phyloP scores from a whole-genome alignment of 352 stramenopile species.

The Stephanocyclus meneghinianus region DNA sequence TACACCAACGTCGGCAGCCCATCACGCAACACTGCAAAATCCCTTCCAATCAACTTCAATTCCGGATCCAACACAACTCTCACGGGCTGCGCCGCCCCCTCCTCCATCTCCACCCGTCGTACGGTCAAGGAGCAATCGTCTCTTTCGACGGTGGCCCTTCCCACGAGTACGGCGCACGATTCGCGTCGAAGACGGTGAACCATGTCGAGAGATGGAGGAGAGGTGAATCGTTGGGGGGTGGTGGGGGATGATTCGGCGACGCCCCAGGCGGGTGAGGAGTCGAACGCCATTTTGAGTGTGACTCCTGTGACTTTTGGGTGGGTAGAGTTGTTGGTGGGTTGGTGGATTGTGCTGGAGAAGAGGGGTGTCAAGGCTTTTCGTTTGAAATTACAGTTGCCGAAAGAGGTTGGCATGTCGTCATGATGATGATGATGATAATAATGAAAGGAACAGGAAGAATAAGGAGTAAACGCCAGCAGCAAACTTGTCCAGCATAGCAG shows the following conservation, averaged over 20 bases:
- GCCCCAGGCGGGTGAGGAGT: slow-evolving; percentile 53
- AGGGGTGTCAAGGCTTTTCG: not conserved
- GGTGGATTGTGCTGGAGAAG: not conserved
- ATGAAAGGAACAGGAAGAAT: not conserved
- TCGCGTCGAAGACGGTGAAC: slow-evolving; percentile 73
- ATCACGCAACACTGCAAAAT: slow-evolving; percentile 71
- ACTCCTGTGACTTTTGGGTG: slow-evolving; percentile 45
- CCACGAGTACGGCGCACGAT: slow-evolving; percentile 73
- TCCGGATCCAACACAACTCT: slow-evolving; percentile 74
- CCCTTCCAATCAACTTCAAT: slow-evolving; percentile 45
- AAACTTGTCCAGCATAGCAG: not conserved
- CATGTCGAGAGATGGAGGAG: slow-evolving; percentile 71
- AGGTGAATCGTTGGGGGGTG: slow-evolving; percentile 78
- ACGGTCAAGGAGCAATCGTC: slow-evolving; percentile 78
- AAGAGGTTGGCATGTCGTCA: not conserved
- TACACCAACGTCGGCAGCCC: slow-evolving; percentile 67
- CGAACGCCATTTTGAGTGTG: slow-evolving; percentile 76
- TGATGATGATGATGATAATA: not conserved
- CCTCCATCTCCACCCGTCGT: slow-evolving; percentile 52
- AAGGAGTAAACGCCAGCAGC: not conserved
- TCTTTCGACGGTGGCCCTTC: slow-evolving; percentile 66
- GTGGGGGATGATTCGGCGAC: slow-evolving; percentile 76
- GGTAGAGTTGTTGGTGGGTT: not conserved
- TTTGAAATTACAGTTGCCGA: not conserved
- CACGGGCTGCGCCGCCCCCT: slow-evolving; percentile 52